These are phyloP conservation scores for Marasmius fiardii DNA, from an alignment of 1,284 basidiomycete species.

Conservation along the genomic window DNA sequence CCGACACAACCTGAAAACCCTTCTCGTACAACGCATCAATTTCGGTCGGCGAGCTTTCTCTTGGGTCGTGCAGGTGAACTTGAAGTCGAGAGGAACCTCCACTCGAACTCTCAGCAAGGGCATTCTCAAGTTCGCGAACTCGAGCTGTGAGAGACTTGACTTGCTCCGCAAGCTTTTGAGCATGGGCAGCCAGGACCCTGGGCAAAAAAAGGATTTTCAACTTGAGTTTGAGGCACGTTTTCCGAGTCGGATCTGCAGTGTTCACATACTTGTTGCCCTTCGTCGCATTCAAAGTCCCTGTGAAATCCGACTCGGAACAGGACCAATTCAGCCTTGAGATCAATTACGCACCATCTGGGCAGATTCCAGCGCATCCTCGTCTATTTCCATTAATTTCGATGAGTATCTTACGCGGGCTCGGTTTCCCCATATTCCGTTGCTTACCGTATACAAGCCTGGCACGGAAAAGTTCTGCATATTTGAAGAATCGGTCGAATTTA, in stretches of 20 bases:
- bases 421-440: constrained; percentile 4
- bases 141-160: constrained; percentile 41
- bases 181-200: constrained; percentile 47
- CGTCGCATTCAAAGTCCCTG: constrained; percentile 47
- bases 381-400: constrained; percentile 23
- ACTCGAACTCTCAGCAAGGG: constrained; percentile 36
- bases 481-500: background rate
- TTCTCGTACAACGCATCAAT: constrained; percentile 18
- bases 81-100: constrained; percentile 14
- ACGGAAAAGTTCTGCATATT: constrained; percentile 40
- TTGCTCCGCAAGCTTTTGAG: constrained; percentile 41
- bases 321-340: background rate
- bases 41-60: constrained; percentile 8
- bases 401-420: background rate
- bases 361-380: constrained; percentile 49
- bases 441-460: constrained; percentile 47
- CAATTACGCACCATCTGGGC: constrained; percentile 39
- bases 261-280: constrained; percentile 51
- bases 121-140: constrained; percentile 55
- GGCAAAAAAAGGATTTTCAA: background rate
- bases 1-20: constrained; percentile 25
- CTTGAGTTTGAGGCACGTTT: constrained; percentile 3
- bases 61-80: constrained; percentile 15
- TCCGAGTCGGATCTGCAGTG: too few relatives aligned
- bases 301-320: background rate